Percentiles rank a stretch among this genome's conserved stretches.
phyloP scores from a whole-genome alignment of 192 early-diverging fungal genomes.

The Cladochytrium replicatum region DNA sequence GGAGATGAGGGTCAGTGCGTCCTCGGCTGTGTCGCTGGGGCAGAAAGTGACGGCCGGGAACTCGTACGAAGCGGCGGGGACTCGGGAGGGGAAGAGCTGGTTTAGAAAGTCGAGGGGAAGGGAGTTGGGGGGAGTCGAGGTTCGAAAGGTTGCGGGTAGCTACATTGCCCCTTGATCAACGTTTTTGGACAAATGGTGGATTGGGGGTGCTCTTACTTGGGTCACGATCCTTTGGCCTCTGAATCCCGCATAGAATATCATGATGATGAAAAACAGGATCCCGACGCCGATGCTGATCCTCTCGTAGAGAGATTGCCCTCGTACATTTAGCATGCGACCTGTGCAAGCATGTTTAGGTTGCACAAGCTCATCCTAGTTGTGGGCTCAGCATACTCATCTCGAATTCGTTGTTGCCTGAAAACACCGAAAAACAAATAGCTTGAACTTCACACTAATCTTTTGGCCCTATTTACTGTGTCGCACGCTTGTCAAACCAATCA shows the following conservation, averaged over 20 bases:
- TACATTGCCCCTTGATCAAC: slow-evolving; percentile 3
- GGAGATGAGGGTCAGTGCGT: slow-evolving; percentile 5
- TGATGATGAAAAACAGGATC: slow-evolving; percentile 25
- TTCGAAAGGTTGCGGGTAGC: slow-evolving; percentile 37
- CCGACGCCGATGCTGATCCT: slow-evolving; percentile 20
- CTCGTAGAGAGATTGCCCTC: slow-evolving; percentile 27
- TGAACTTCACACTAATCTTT: too few relatives aligned
- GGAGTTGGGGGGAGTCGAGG: slow-evolving; percentile 21
- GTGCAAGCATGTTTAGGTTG: too few relatives aligned
- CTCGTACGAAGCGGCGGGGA: slow-evolving; percentile 31
- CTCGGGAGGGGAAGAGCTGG: slow-evolving; percentile 25
- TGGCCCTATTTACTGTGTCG: too few relatives aligned
- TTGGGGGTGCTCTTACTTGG: slow-evolving; percentile 16
- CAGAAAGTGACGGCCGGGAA: slow-evolving; percentile 38
- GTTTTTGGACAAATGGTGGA: neutral
- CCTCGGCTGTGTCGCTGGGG: slow-evolving; percentile 8
- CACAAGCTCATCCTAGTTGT: too few relatives aligned
- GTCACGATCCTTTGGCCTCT: slow-evolving; percentile 34
- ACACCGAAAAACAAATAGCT: too few relatives aligned
- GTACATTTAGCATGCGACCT: slow-evolving; percentile 23
- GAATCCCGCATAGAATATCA: slow-evolving; percentile 36
- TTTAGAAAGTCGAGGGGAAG: slow-evolving; percentile 24
- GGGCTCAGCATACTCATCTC: too few relatives aligned
- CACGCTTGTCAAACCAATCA: too few relatives aligned
- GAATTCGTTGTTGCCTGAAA: too few relatives aligned